Evolutionary conservation across 176 grass and related monocot genomes (phyloP), one percentile per base, ranked within the genome.

Genomic region (Oryza coarctata): DNA sequence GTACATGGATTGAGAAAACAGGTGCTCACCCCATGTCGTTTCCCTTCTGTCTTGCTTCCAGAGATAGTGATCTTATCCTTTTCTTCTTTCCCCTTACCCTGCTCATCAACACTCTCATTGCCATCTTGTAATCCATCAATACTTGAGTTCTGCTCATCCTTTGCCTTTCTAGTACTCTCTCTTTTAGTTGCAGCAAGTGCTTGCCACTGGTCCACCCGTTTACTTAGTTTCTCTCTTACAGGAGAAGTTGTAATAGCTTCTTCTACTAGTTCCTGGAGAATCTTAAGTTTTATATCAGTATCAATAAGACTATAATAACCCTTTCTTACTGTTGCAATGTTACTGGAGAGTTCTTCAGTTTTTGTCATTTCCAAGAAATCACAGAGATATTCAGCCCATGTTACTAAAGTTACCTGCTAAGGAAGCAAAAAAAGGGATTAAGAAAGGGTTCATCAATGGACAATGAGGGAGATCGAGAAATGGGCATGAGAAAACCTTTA

Each of bases 271-370:
- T 97, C 91, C 14, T 68, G 65, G 50, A 97, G 70, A 72, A 97
- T 91, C 28, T 44, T 78, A 80, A 97, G 84, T 78, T 97, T 97
- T 29, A 73, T 65, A 75, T 88, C 57, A 75, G 74, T 84, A n/a
- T 97, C 89, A 55, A 97, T 79, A 81, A 91, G 82, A 84, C 94
- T 89, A 84, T 97, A 94, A 72, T 88, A 87, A 38, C 87, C 91
- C 41, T 85, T 88, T 82, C 79, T 93, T 73, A 93, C 72, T 49
- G 87, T 87, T 3, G 74, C 36, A 50, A 97, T 33, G 84, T 86
- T 63, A 71, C 30, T 57, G 58, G 81, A 78, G 35, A 91, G 84
- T 39, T 89, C 84, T 79, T 84, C 89, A 11, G 8, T 83, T 60
- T 87, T 87, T 82, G 64, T 63, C 64, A 87, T 70, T 68, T 94